Evolutionary conservation across 805 yeast species (phyloP).

Genomic region (Starmerella etchellsii): DNA sequence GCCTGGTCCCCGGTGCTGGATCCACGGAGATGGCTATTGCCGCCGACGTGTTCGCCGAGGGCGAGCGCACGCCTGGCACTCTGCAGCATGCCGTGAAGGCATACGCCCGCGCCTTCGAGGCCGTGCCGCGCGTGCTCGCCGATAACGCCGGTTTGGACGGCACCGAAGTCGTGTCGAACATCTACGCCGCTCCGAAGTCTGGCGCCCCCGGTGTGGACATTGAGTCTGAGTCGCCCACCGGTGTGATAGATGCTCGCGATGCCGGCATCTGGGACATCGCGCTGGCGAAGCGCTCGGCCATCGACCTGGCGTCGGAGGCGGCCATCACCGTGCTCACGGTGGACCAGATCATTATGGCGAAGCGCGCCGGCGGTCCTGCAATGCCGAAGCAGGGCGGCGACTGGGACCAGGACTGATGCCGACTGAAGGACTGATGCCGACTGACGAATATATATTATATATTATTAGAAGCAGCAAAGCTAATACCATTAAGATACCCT

Average conservation of each 20-base stretch:
- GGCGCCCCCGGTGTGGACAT: conserved; percentile 54
- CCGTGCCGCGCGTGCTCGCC: conserved; percentile 80
- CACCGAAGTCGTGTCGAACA: conserved; percentile 73
- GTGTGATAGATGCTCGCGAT: conserved; percentile 56
- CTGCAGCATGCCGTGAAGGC: conserved; percentile 87
- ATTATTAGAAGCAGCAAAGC: too few species aligned
- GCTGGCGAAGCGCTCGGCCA: conserved; percentile 71
- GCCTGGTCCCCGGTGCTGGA: conserved; percentile 91
- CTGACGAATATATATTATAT: too few species aligned
- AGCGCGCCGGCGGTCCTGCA: conserved; percentile 95
- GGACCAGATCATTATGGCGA: conserved; percentile 97
- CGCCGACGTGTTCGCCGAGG: conserved; percentile 62
- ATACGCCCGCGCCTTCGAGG: conserved; percentile 89
- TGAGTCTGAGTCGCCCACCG: conserved; percentile 52
- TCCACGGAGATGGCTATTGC: conserved; percentile 84
- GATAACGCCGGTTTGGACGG: conserved; percentile 91
- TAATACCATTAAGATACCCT: too few species aligned
- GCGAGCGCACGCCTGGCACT: conserved; percentile 89
- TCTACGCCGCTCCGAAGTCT: conserved; percentile 67
- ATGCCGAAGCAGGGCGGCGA: conserved; percentile 55
- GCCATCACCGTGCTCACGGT: conserved; percentile 81
- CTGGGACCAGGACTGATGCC: conserved; percentile 24
- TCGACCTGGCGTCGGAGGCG: conserved; percentile 89
- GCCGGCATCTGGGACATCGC: conserved; percentile 68
- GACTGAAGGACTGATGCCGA: too few species aligned